Evolutionary conservation across 1,284 basidiomycete genomes (phyloP).

Genomic region (Sutorius eximius): DNA sequence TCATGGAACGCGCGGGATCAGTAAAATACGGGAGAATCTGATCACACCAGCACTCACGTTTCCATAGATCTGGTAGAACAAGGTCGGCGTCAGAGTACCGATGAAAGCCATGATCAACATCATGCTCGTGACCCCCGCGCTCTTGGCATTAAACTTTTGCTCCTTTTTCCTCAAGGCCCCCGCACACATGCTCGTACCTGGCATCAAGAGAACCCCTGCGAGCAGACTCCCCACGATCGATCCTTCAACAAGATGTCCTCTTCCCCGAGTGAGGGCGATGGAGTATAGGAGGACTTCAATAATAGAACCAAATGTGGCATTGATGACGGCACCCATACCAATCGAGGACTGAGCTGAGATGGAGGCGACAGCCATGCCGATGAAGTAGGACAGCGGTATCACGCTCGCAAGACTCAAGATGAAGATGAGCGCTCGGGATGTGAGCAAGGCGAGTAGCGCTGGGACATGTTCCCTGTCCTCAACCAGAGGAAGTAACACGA

Average conservation of each 20-base stretch:
- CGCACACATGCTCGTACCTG: constrained; percentile 96
- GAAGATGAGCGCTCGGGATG: constrained; percentile 83
- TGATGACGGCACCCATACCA: constrained; percentile 99
- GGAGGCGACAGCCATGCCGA: constrained; percentile 99
- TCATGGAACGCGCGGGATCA: constrained; percentile 2
- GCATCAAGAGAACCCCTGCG: constrained; percentile 96
- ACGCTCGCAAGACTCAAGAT: constrained; percentile 85
- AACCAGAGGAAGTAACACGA: constrained; percentile 75
- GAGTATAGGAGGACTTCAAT: constrained; percentile 96
- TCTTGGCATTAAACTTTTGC: constrained; percentile 97
- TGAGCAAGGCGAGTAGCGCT: constrained; percentile 66
- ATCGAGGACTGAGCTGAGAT: constrained; percentile 98
- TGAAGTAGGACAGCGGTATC: constrained; percentile 98
- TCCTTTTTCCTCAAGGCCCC: constrained; percentile 92
- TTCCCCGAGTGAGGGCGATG: constrained; percentile 86
- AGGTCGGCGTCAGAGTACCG: constrained; percentile 90
- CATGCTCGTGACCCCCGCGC: constrained; percentile 97
- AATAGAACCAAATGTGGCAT: constrained; percentile 97
- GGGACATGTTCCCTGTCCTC: constrained; percentile 64
- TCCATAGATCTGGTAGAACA: constrained; percentile 99
- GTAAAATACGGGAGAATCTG: constrained; percentile 7
- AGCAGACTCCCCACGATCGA: constrained; percentile 94
- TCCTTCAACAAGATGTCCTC: constrained; percentile 94
- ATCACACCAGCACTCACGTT: constrained; percentile 71
- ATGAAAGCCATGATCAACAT: constrained; percentile 99